Evolutionary conservation across 1,284 basidiomycete genomes (phyloP).

Genomic region (Tremellales sp.): DNA sequence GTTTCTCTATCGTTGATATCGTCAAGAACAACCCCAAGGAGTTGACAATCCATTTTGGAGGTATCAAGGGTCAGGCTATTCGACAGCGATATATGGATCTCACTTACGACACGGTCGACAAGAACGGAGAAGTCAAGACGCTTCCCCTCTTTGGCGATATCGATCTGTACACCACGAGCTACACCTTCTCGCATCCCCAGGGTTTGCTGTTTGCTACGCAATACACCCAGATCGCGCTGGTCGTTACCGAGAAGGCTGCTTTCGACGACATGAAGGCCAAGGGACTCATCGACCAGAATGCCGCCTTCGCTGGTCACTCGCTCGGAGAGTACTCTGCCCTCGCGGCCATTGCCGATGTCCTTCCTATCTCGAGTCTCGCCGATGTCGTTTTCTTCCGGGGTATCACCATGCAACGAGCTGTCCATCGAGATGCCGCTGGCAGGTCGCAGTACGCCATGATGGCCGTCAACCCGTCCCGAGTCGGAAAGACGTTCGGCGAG

Average conservation of each 20-base stretch:
- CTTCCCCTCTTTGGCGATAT: slow-evolving; percentile 92
- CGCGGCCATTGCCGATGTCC: slow-evolving; percentile 92
- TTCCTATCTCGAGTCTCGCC: slow-evolving; percentile 91
- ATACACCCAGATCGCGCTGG: slow-evolving; percentile 96
- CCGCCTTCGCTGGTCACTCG: slow-evolving; percentile 95
- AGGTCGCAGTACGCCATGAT: slow-evolving; percentile 98
- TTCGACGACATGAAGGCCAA: slow-evolving; percentile 98
- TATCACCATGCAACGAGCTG: slow-evolving; percentile 98
- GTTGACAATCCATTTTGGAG: slow-evolving; percentile 98
- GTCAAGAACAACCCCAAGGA: slow-evolving; percentile 96
- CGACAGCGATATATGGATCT: slow-evolving; percentile 99
- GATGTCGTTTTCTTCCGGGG: slow-evolving; percentile 99
- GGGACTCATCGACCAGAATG: slow-evolving; percentile 86
- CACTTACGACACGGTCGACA: slow-evolving; percentile 94
- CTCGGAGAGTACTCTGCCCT: slow-evolving; percentile 97
- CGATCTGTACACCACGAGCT: slow-evolving; percentile 83
- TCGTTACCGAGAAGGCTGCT: slow-evolving; percentile 94
- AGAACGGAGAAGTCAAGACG: slow-evolving; percentile 89
- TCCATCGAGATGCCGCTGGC: slow-evolving; percentile 87
- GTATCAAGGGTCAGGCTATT: slow-evolving; percentile 96
- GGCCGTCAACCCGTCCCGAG: slow-evolving; percentile 93
- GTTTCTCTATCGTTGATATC: slow-evolving; percentile 95
- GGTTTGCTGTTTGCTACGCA: slow-evolving; percentile 96
- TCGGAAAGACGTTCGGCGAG: slow-evolving; percentile 90
- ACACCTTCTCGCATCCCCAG: slow-evolving; percentile 94